Evolutionary conservation across 1,284 basidiomycete species (phyloP).

Genomic region (Wallemia mellicola): DNA sequence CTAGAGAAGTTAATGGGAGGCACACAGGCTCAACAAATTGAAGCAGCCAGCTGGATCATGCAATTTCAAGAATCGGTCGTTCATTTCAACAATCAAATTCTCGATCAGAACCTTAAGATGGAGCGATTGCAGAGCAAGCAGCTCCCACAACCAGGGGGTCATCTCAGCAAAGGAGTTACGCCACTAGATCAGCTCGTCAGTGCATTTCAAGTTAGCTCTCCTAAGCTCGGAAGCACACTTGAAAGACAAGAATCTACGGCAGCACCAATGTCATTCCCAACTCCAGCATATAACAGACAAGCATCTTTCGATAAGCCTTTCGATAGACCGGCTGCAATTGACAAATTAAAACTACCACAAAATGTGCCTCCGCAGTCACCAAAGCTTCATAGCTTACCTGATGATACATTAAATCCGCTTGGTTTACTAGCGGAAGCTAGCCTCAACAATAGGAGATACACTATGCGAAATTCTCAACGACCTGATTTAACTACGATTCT

Average conservation of each 20-base stretch:
- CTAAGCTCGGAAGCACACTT: constrained; percentile 9
- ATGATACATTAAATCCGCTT: constrained; percentile 64
- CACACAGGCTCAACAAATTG: not conserved
- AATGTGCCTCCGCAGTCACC: constrained; percentile 22
- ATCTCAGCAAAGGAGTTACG: not conserved
- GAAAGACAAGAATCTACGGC: no score
- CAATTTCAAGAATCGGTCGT: not conserved
- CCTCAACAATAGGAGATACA: constrained; percentile 36
- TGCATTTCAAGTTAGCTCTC: constrained; percentile 12
- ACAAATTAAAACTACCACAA: constrained; percentile 8
- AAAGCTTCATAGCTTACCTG: constrained; percentile 63
- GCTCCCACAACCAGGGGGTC: not conserved
- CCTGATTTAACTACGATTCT: constrained; percentile 4
- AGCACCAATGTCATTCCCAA: not conserved
- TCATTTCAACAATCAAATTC: not conserved
- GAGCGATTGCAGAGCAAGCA: not conserved
- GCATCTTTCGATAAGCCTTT: constrained; percentile 3
- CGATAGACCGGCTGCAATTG: constrained; percentile 6
- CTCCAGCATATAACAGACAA: constrained; percentile 4
- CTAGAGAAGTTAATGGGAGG: constrained; percentile 2
- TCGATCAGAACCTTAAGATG: not conserved
- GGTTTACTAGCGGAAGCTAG: constrained; percentile 73
- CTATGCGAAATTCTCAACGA: constrained; percentile 8
- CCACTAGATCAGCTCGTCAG: not conserved
- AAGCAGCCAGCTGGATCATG: not conserved